These are phyloP conservation scores for Coemansia sp. DNA, from an alignment of 192 early-diverging fungal genomes.

Conservation along the genomic window DNA sequence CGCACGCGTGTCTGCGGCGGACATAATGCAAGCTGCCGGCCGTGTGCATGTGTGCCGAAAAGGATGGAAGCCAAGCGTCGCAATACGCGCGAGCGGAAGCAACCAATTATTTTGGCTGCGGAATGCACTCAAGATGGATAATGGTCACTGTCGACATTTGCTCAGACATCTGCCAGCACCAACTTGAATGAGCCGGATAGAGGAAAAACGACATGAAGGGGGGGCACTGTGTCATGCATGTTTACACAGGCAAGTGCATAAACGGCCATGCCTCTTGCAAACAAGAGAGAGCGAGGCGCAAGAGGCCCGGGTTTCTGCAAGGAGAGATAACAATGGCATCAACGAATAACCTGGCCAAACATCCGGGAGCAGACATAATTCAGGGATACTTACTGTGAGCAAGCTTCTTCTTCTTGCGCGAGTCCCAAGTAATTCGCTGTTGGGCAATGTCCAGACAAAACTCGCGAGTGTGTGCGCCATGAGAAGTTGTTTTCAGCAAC, in stretches of 20 bases:
- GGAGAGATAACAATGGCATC: neutral
- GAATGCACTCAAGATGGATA: neutral
- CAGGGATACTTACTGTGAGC: slow-evolving; percentile 47
- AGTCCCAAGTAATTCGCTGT: slow-evolving; percentile 55
- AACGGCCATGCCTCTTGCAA: neutral
- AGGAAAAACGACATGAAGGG: neutral
- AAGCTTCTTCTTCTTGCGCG: slow-evolving; percentile 54
- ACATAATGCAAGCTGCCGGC: neutral
- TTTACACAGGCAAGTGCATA: neutral
- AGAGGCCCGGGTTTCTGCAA: neutral
- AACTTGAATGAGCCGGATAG: neutral
- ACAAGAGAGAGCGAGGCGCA: neutral
- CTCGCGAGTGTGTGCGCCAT: slow-evolving; percentile 40
- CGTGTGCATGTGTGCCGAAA: neutral
- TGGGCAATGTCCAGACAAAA: slow-evolving; percentile 55
- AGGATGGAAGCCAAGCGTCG: neutral
- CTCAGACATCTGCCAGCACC: neutral
- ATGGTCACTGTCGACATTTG: neutral
- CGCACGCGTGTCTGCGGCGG: slow-evolving; percentile 1
- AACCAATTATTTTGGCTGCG: neutral
- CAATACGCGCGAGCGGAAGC: neutral
- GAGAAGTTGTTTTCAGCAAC: slow-evolving; percentile 51
- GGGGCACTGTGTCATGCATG: slow-evolving; percentile 5
- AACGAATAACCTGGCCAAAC: neutral
- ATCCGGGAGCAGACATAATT: neutral